A percentile compares a stretch with the other conserved stretches of the same genome.
Evolutionary conservation across 2,329 filamentous ascomycete genomes (phyloP).

Genomic region (Elsinoe perseae): DNA sequence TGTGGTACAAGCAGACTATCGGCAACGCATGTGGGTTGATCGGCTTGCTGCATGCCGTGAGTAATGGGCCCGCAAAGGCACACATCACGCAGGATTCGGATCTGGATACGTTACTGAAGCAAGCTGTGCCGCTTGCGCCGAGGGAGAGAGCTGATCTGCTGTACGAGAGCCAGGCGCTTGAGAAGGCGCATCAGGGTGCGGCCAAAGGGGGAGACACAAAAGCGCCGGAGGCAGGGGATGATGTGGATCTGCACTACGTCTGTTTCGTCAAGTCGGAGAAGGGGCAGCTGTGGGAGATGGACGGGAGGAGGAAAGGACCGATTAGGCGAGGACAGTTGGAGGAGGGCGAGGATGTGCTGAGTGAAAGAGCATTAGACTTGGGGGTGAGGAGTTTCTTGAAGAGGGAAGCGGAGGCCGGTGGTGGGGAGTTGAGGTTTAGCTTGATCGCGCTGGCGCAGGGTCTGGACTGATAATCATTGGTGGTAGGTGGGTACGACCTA

Average conservation of each 20-base stretch:
- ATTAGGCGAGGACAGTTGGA: slow-evolving; percentile 50
- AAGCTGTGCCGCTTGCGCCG: slow-evolving; percentile 64
- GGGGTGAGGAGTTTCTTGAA: slow-evolving; percentile 57
- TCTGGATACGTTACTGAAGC: slow-evolving; percentile 57
- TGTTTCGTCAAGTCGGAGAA: slow-evolving; percentile 81
- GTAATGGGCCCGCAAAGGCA: slow-evolving; percentile 63
- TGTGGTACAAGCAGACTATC: slow-evolving; percentile 96
- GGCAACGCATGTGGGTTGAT: slow-evolving; percentile 89
- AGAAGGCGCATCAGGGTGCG: slow-evolving; percentile 68
- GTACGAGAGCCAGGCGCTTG: slow-evolving; percentile 67
- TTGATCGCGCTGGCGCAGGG: slow-evolving; percentile 52
- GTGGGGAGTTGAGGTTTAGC: slow-evolving; percentile 56
- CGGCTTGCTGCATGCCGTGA: slow-evolving; percentile 72
- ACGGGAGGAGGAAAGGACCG: slow-evolving; percentile 66
- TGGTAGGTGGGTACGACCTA: no score
- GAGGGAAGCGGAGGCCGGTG: slow-evolving; percentile 47
- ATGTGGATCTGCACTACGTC: slow-evolving; percentile 91
- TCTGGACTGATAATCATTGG: slow-evolving; percentile 40
- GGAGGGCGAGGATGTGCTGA: slow-evolving; percentile 46
- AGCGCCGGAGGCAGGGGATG: slow-evolving; percentile 69
- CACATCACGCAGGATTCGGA: slow-evolving; percentile 52
- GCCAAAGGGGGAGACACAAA: slow-evolving; percentile 69
- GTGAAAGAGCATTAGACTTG: slow-evolving; percentile 63
- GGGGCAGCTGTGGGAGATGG: slow-evolving; percentile 67
- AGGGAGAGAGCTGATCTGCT: slow-evolving; percentile 61